Evolutionary conservation across 495 filamentous ascomycete genomes (phyloP).

Genomic region (Peziza echinospora): DNA sequence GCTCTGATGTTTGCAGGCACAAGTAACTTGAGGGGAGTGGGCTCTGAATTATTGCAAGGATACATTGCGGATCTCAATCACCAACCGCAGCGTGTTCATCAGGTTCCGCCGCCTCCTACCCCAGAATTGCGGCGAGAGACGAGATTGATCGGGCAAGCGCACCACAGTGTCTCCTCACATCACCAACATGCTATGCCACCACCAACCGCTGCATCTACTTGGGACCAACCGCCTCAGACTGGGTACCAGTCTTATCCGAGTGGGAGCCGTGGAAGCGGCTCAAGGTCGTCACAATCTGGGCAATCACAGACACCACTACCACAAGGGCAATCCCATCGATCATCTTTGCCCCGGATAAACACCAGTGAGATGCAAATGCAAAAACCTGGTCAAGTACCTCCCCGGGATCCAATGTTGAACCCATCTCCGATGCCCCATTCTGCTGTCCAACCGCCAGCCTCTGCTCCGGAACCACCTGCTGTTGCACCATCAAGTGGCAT

Average conservation of each 20-base stretch:
- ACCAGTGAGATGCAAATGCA: slow-evolving; percentile 4
- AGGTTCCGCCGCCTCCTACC: slow-evolving; percentile 18
- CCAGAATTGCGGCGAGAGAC: slow-evolving; percentile 23
- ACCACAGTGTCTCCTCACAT: slow-evolving; percentile 11
- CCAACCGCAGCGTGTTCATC: slow-evolving; percentile 20
- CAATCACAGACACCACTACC: slow-evolving; percentile 30
- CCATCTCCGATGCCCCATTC: background rate
- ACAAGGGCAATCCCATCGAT: slow-evolving; percentile 33
- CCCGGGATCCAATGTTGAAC: background rate
- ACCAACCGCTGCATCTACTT: slow-evolving; percentile 14
- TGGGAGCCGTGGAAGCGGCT: background rate
- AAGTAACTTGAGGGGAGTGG: too few species aligned
- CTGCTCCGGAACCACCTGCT: slow-evolving; percentile 5
- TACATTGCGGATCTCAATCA: slow-evolving; percentile 28
- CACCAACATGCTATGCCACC: slow-evolving; percentile 19
- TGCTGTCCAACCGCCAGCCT: background rate
- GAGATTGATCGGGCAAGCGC: slow-evolving; percentile 20
- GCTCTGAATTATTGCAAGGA: too few species aligned
- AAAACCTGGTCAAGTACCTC: background rate
- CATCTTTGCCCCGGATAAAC: slow-evolving; percentile 12
- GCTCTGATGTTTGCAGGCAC: slow-evolving; percentile 61
- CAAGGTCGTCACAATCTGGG: background rate
- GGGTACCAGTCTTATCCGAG: slow-evolving; percentile 27
- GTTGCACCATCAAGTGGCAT: slow-evolving; percentile 36
- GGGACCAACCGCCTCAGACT: slow-evolving; percentile 14